A percentile compares a stretch with the other conserved stretches of the same genome.
Conservation (phyloP, 352 stramenopile genomes). For the Globisporangium barbulae region DNA sequence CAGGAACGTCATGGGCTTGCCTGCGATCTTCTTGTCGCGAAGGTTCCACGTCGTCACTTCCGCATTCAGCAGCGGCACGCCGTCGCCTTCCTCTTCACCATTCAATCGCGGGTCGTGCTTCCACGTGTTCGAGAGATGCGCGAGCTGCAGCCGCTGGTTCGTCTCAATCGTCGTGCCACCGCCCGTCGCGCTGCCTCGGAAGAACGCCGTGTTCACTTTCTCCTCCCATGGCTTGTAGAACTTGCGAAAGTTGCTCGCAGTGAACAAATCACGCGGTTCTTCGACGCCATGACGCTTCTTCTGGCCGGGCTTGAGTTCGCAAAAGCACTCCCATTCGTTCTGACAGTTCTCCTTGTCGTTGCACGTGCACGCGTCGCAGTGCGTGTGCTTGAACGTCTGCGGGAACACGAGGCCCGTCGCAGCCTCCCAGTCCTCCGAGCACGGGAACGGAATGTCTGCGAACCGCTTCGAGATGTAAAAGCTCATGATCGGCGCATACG, state of each 20-base stretch:
- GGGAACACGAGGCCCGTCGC: slow-evolving; percentile 90
- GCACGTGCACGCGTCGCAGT: slow-evolving; percentile 77
- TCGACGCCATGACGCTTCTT: slow-evolving; percentile 76
- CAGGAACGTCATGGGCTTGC: slow-evolving; percentile 94
- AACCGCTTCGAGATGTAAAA: slow-evolving; percentile 96
- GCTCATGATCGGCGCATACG: slow-evolving; percentile 96
- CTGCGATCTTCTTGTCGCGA: slow-evolving; percentile 95
- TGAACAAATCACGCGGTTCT: slow-evolving; percentile 93
- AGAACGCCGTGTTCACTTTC: slow-evolving; percentile 97
- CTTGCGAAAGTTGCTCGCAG: slow-evolving; percentile 95
- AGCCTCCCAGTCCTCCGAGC: slow-evolving; percentile 94
- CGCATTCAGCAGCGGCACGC: slow-evolving; percentile 93
- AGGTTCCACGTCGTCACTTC: slow-evolving; percentile 96
- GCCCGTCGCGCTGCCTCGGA: slow-evolving; percentile 95
- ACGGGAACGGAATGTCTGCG: slow-evolving; percentile 98
- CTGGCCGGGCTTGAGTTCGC: slow-evolving; percentile 45
- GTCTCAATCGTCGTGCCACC: slow-evolving; percentile 94
- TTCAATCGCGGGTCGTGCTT: slow-evolving; percentile 87
- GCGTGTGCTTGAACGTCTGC: slow-evolving; percentile 88
- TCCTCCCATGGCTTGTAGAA: slow-evolving; percentile 96
- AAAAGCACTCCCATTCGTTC: slow-evolving; percentile 82
- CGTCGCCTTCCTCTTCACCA: slow-evolving; percentile 44
- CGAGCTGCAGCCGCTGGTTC: slow-evolving; percentile 95
- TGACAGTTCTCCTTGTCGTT: slow-evolving; percentile 61
- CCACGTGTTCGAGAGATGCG: slow-evolving; percentile 92